phyloP scores from a whole-genome alignment of 2,329 filamentous ascomycete species.

The Botrytis pseudocinerea region DNA sequence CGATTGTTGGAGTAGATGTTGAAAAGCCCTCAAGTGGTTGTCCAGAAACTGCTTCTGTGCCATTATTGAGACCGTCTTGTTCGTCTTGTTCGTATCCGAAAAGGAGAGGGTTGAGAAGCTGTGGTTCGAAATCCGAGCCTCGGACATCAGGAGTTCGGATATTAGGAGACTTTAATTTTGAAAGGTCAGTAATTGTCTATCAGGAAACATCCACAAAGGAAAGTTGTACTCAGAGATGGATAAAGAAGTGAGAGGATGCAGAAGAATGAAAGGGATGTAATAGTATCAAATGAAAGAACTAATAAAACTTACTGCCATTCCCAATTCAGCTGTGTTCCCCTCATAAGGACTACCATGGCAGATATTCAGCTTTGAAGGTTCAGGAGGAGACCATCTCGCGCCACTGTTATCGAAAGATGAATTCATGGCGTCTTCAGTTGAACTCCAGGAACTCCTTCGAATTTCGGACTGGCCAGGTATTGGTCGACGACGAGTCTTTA shows the following conservation, averaged over 20 bases:
- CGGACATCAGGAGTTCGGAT: not conserved
- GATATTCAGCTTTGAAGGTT: too few relatives aligned
- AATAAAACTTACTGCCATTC: not conserved
- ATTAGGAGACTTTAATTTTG: not conserved
- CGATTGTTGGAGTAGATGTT: too few relatives aligned
- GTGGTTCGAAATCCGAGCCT: not conserved
- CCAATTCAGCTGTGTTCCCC: too few relatives aligned
- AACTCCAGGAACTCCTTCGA: not conserved
- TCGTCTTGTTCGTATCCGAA: not conserved
- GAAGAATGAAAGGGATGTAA: not conserved
- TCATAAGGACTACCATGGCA: not conserved
- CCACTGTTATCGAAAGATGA: not conserved
- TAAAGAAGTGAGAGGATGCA: not conserved
- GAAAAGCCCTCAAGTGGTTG: too few relatives aligned
- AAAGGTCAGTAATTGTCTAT: not conserved
- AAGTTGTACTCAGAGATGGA: not conserved
- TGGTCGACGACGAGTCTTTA: not conserved
- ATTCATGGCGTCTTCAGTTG: not conserved
- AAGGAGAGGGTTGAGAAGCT: not conserved
- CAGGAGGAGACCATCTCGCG: not conserved
- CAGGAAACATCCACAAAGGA: not conserved
- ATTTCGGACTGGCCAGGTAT: not conserved
- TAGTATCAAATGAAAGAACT: not conserved
- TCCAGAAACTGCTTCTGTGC: rapidly evolving
- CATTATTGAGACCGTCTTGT: not conserved